Base-by-base conservation (phyloP, 345 rosid species). In the Angophora floribunda region DNA sequence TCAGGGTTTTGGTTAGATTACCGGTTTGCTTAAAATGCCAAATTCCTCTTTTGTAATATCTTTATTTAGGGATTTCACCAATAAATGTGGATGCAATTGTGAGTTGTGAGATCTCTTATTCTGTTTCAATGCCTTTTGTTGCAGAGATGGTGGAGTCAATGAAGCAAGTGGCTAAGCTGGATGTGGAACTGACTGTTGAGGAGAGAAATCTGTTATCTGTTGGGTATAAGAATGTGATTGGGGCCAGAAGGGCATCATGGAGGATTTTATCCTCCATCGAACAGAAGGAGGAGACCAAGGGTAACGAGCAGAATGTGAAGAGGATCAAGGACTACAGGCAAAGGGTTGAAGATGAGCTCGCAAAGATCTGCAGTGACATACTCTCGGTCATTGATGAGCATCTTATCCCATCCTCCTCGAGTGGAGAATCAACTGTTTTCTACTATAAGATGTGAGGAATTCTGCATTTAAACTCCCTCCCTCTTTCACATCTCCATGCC, bases 201-300 rank as follows among this genome's bases (percentile, higher is more conserved):
- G 97, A 97, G 94, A 91, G 99, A 91, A 97, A 97, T 89, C 91
- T 97, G 86, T 93, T 96, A 41, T 97, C 98, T 28, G 99, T 96
- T 47, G 99, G 97, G 6, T 97, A 97, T 91, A 97, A 96, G 91
- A 97, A 97, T 88, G 97, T 97, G 86, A 97, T 96, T 87, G 98
- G 99, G 52, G 93, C 96, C 24, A 94, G 98, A 88, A 96, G 98
- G 91, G 97, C 96, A 51, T 95, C 97, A 0, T 95, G 97, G 95
- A 79, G 95, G 89, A 94, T 93, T 85, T 90, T 97, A 52, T 96
- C 98, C 85, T 95, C 96, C 79, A 94, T 97, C 13, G 98, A 97
- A 84, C 97, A 96, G 93, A 96, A 95, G 93, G 99, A 97, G 93
- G 98, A 94, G 88, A 88, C 94, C 32, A 95, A 90, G 89, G 97